Evolutionary conservation across 805 yeast genomes (phyloP).

Genomic region (Candida maris): DNA sequence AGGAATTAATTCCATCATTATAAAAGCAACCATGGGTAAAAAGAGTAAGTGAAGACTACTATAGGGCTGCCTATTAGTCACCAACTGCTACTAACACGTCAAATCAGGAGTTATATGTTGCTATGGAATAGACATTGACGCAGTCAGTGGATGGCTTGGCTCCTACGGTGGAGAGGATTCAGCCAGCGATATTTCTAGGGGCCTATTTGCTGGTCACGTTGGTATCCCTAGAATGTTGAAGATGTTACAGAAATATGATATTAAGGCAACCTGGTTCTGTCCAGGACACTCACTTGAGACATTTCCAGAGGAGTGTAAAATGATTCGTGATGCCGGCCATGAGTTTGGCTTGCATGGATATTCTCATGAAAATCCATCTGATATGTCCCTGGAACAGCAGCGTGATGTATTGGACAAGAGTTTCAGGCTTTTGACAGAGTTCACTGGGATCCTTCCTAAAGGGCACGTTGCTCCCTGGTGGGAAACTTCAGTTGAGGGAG

Average conservation of each 20-base stretch:
- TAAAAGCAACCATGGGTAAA: conserved; percentile 1
- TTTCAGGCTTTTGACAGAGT: conserved; percentile 30
- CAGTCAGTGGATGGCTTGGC: conserved; percentile 37
- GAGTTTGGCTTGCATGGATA: conserved; percentile 37
- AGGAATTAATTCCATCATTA: not conserved
- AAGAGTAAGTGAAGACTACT: conserved; percentile 1
- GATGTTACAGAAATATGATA: conserved; percentile 31
- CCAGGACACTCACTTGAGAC: conserved; percentile 39
- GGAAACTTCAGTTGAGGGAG: conserved; percentile 35
- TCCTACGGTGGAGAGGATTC: conserved; percentile 37
- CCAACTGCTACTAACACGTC: not conserved
- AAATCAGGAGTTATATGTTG: conserved; percentile 32
- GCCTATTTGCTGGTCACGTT: conserved; percentile 35
- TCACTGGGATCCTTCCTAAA: conserved; percentile 34
- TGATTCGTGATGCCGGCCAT: conserved; percentile 34
- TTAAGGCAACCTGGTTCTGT: conserved; percentile 37
- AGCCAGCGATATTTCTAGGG: conserved; percentile 35
- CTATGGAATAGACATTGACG: conserved; percentile 37
- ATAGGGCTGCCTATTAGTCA: not conserved
- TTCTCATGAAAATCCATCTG: conserved; percentile 36
- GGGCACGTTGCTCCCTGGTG: conserved; percentile 39
- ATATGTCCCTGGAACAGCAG: conserved; percentile 35
- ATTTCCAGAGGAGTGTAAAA: conserved; percentile 35
- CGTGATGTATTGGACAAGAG: conserved; percentile 33
- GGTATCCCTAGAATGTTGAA: conserved; percentile 35